Evolutionary conservation across 176 grass and related monocot species (phyloP), one percentile per base, ranked within the genome.

Genomic region (Dendrocalamus sinicus): DNA sequence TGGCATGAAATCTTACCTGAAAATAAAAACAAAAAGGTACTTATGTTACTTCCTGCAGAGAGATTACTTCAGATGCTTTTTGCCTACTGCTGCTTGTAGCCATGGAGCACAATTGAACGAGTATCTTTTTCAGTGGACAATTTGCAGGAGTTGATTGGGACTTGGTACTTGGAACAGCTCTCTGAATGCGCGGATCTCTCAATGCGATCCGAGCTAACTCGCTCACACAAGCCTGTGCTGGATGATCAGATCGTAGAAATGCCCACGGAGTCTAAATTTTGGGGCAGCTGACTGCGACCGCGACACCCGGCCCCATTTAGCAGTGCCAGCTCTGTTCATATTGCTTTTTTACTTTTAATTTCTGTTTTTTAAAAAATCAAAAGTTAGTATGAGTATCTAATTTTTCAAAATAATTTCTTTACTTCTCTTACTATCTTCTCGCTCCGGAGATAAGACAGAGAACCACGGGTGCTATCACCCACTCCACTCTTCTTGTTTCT

Each of bases 101-200:
- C 1, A 20, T 58, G 20, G 55, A 58, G 55, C 55, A 22, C 55
- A 9, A 52, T 80, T 1, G 61, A 16, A 22, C 15, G 66, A 44
- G 32, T 66, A 65, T 57, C 66, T 14, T 17, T 69, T 40, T 40
- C 47, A 70, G 74, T 39, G 52, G 53, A 26, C 54, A 48, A 60
- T 60, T 48, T 62, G 65, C 26, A 51, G 1, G 20, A 35, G 75
- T 79, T 85, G 3, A 66, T 61, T 77, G 72, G 73, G 14, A 17
- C 8, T 67, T 39, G 65, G 58, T 24, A 1, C 3, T 23, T 12
- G 12, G 12, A 58, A 6, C 51, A 5, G 15, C 35, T 22, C 58
- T 69, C 22, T 20, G 8, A 35, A 35, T 35, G 32, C 32, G 32
- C 32, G 0, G 32, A 35, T 35, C 32, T 35, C 32, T 35, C 32